Percentiles rank a stretch among this genome's conserved stretches.
Conservation (phyloP, 306 rosid species). For the Urtica urens region DNA sequence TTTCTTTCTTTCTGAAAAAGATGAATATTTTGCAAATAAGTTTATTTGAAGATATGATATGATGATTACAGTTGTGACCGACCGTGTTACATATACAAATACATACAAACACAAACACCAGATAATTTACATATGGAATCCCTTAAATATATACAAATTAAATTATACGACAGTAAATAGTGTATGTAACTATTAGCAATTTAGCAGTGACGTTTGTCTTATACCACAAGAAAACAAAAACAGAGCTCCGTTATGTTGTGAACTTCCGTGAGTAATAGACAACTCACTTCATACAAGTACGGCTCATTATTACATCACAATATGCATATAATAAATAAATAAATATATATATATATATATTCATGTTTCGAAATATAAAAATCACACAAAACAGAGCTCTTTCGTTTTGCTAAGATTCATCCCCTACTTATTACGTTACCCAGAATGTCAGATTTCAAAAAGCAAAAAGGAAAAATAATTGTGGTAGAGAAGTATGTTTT, state of each 20-base stretch:
- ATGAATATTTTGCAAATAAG: not conserved
- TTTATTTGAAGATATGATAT: not conserved
- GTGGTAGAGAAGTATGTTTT: no score
- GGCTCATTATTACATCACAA: no score
- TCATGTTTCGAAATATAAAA: not conserved
- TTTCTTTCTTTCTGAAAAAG: not conserved
- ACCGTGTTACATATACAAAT: not conserved
- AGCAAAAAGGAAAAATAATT: not conserved
- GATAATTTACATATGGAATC: no score
- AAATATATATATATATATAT: not conserved
- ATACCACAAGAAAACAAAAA: not conserved
- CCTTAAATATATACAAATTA: no score
- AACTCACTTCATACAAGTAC: no score
- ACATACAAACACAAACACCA: no score
- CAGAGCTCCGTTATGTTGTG: not conserved
- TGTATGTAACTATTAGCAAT: not conserved
- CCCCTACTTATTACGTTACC: not conserved
- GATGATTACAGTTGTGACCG: slow-evolving; percentile 8
- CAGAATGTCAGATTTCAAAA: not conserved
- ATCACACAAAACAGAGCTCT: not conserved
- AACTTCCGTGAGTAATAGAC: not conserved
- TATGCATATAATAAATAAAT: not conserved
- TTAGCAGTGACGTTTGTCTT: not conserved
- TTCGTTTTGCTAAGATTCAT: not conserved
- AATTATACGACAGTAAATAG: not conserved